Percentiles rank a stretch among this genome's conserved stretches.
Conservation (phyloP, 1,284 basidiomycete species). For the Boletus sp. region DNA sequence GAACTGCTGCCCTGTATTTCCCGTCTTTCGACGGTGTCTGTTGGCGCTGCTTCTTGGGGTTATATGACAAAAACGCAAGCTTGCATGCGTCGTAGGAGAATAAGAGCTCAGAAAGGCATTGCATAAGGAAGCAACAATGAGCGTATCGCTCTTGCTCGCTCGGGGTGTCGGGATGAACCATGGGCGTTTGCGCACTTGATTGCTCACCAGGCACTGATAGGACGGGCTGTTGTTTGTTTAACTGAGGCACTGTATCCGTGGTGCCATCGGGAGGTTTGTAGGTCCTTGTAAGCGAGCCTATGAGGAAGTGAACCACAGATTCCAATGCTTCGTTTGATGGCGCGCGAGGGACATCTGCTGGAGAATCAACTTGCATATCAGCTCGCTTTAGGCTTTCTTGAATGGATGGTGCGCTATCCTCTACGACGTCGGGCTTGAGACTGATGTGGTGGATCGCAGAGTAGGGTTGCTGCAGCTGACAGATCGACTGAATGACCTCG, state of each 20-base stretch:
- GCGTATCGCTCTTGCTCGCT: constrained; percentile 42
- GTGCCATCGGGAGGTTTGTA: constrained; percentile 39
- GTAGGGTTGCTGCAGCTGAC: constrained; percentile 68
- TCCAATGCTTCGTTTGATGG: constrained; percentile 53
- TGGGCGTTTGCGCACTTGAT: constrained; percentile 17
- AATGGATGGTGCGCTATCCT: constrained; percentile 21
- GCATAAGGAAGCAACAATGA: constrained; percentile 87
- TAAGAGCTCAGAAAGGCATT: constrained; percentile 86
- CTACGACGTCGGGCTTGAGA: constrained; percentile 43
- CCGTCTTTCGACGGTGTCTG: constrained; percentile 62
- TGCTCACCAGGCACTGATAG: constrained; percentile 12
- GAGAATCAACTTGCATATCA: constrained; percentile 71
- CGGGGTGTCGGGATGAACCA: constrained; percentile 8
- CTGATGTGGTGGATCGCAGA: constrained; percentile 61
- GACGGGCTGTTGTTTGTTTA: constrained; percentile 14
- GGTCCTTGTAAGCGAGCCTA: constrained; percentile 66
- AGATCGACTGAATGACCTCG: constrained; percentile 65
- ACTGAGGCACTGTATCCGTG: constrained; percentile 10
- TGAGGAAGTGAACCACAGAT: constrained; percentile 65
- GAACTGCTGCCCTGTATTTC: constrained; percentile 60
- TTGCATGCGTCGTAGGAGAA: constrained; percentile 95
- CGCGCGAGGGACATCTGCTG: constrained; percentile 26
- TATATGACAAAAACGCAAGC: constrained; percentile 78
- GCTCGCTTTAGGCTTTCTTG: constrained; percentile 27
- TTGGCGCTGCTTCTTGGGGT: constrained; percentile 58